Evolutionary conservation across 371 early-diverging fungal genomes (phyloP).

Genomic region (Funneliformis caledonium): DNA sequence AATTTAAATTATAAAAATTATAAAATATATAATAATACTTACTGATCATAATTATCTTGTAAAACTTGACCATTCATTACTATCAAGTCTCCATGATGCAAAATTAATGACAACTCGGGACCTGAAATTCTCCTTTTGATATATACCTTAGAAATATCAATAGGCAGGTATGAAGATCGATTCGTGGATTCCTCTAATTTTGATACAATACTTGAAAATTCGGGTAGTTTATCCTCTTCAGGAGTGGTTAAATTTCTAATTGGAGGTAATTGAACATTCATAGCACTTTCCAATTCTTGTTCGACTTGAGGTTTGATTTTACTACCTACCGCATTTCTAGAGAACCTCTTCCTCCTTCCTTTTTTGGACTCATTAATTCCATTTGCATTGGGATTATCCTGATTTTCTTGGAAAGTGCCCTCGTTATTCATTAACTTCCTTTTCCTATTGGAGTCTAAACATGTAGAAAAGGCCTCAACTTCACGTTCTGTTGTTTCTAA

Average conservation of each 20-base stretch:
- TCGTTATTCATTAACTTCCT: neutral
- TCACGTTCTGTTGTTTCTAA: neutral
- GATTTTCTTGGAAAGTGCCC: neutral
- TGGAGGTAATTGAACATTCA: neutral
- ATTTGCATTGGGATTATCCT: neutral
- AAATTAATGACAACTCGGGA: neutral
- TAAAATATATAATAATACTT: neutral
- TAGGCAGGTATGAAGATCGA: neutral
- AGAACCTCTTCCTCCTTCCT: no score
- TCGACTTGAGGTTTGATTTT: no score
- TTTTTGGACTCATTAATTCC: neutral
- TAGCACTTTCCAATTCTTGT: neutral
- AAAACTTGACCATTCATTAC: neutral
- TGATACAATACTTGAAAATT: no score
- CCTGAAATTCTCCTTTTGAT: neutral
- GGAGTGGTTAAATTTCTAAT: neutral
- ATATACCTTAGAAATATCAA: neutral
- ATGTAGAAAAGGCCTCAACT: no score
- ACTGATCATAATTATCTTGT: slow-evolving; percentile 7
- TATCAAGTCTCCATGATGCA: neutral
- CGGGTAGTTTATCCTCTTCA: no score
- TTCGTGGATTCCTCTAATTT: no score
- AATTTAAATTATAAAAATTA: neutral
- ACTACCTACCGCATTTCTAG: no score
- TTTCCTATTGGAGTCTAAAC: neutral